These are phyloP conservation scores for Yamadazyma blattariae DNA, from an alignment of 1,139 yeast genomes.

Conservation along the genomic window DNA sequence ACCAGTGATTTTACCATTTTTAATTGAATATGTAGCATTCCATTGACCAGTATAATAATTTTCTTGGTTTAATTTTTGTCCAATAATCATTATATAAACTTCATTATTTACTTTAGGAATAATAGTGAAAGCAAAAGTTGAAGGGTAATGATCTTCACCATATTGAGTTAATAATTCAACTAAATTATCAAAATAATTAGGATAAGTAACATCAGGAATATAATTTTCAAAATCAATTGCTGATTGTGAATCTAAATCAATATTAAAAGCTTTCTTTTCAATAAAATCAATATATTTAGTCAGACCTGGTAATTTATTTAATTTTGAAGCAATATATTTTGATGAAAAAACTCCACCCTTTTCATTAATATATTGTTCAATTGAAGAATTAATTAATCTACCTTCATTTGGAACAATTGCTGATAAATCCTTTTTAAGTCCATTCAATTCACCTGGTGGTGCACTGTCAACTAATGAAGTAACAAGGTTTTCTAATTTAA, in stretches of 20 bases:
- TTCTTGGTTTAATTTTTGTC: slow-evolving; percentile 67
- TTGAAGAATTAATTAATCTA: slow-evolving; percentile 25
- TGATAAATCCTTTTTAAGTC: slow-evolving; percentile 25
- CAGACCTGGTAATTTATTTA: slow-evolving; percentile 29
- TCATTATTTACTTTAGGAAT: slow-evolving; percentile 32
- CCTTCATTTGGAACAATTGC: slow-evolving; percentile 20
- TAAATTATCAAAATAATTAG: slow-evolving; percentile 29
- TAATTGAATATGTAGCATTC: slow-evolving; percentile 62
- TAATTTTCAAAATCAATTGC: slow-evolving; percentile 53
- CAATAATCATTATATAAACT: slow-evolving; percentile 53
- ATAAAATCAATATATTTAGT: slow-evolving; percentile 40
- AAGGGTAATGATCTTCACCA: slow-evolving; percentile 52
- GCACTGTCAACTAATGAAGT: slow-evolving; percentile 34
- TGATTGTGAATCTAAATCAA: slow-evolving; percentile 49
- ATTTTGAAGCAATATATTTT: slow-evolving; percentile 30
- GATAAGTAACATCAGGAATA: slow-evolving; percentile 23
- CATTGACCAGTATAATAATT: slow-evolving; percentile 92
- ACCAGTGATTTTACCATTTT: slow-evolving; percentile 47
- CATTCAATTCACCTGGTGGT: slow-evolving; percentile 42
- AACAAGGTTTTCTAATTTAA: slow-evolving; percentile 18
- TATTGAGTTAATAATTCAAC: slow-evolving; percentile 32
- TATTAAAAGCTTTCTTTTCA: slow-evolving; percentile 51
- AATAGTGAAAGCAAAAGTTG: slow-evolving; percentile 44
- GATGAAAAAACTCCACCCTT: slow-evolving; percentile 31
- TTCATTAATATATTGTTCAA: slow-evolving; percentile 28